Evolutionary conservation across 306 rosid species (phyloP).

Genomic region (Ochetophila trinervis): DNA sequence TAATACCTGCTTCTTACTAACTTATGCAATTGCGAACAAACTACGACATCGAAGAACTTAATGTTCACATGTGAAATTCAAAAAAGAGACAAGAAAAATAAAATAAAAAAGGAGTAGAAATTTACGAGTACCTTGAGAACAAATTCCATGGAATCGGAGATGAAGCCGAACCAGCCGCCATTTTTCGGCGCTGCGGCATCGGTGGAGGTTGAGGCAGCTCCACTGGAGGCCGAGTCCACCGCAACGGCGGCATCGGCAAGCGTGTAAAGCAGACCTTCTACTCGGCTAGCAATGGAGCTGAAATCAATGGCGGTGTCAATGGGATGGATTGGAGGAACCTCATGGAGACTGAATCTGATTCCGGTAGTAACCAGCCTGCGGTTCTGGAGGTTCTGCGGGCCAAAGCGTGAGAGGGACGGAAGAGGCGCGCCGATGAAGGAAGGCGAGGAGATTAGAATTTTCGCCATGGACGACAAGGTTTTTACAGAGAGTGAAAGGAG

Average conservation of each 20-base stretch:
- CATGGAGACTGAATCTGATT: slow-evolving; percentile 71
- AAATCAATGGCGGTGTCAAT: slow-evolving; percentile 45
- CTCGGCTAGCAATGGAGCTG: slow-evolving; percentile 35
- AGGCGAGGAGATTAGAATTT: slow-evolving; percentile 63
- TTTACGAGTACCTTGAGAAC: slow-evolving; percentile 68
- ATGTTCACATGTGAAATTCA: neutral
- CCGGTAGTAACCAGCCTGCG: slow-evolving; percentile 55
- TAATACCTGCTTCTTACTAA: neutral
- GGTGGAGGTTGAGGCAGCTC: slow-evolving; percentile 30
- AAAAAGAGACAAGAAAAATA: neutral
- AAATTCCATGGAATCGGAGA: slow-evolving; percentile 83
- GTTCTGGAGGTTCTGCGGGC: slow-evolving; percentile 35
- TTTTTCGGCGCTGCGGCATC: slow-evolving; percentile 67
- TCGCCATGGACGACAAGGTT: slow-evolving; percentile 70
- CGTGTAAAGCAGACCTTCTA: slow-evolving; percentile 82
- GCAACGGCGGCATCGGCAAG: slow-evolving; percentile 87
- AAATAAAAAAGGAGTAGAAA: neutral
- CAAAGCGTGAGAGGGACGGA: slow-evolving; percentile 55
- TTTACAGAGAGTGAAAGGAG: neutral
- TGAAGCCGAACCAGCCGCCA: slow-evolving; percentile 94
- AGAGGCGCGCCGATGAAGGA: slow-evolving; percentile 65
- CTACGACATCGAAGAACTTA: neutral
- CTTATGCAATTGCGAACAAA: neutral
- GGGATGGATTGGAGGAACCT: slow-evolving; percentile 64
- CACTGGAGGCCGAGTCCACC: slow-evolving; percentile 40